Conservation (phyloP, 148 eudicot species). For the Rhododendron kiyosumense region DNA sequence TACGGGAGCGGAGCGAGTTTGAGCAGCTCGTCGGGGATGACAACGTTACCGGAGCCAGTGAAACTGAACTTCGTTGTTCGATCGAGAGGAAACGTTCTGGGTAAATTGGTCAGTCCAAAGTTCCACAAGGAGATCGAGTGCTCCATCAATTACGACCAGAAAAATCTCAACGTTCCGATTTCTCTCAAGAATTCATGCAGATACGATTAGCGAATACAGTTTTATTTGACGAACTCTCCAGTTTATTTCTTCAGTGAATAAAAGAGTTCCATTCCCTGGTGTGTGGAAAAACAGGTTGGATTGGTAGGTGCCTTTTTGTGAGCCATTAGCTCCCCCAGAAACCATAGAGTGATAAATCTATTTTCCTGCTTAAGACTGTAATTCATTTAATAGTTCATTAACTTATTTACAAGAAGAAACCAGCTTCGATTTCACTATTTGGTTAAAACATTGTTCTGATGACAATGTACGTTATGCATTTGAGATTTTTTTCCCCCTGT, state of each 20-base stretch:
- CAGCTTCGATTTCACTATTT: neutral
- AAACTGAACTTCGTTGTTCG: constrained; percentile 47
- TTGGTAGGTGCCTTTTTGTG: neutral
- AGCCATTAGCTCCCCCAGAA: neutral
- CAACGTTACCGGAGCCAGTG: constrained; percentile 60
- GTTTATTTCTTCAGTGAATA: too few relatives aligned
- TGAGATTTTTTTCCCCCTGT: neutral
- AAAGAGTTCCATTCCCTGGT: neutral
- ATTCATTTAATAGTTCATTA: neutral
- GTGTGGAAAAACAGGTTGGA: neutral
- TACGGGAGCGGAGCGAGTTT: constrained; percentile 79
- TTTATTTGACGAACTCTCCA: neutral
- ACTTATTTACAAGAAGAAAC: neutral
- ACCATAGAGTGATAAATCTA: neutral
- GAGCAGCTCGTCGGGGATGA: constrained; percentile 51
- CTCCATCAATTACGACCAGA: constrained; percentile 36
- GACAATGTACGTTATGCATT: neutral
- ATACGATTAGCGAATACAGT: constrained; percentile 23
- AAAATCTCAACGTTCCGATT: constrained; percentile 41
- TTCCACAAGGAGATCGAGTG: constrained; percentile 52
- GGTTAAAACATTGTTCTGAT: neutral
- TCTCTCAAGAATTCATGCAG: constrained; percentile 60
- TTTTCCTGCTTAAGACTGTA: neutral
- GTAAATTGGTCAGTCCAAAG: constrained; percentile 72
- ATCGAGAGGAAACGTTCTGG: constrained; percentile 76